Evolutionary conservation across 768 basidiomycete species (phyloP).

Genomic region (Pisolithus microcarpus): DNA sequence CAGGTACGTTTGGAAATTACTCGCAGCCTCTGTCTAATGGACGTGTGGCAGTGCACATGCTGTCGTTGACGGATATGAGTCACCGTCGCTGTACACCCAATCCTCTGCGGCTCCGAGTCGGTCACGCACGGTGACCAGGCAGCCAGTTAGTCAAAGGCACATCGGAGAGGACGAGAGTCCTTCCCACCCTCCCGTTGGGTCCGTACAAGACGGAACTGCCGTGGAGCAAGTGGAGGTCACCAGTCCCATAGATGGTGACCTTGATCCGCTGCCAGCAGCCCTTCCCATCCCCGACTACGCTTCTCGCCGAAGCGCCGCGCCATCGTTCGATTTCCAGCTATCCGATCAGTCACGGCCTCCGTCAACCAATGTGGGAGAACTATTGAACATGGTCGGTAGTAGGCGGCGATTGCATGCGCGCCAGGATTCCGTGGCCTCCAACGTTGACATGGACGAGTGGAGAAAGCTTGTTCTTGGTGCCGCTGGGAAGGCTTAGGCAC

Average conservation of each 20-base stretch:
- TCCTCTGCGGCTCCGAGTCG: constrained; percentile 1
- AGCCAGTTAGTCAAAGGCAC: neutral
- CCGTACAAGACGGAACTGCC: neutral
- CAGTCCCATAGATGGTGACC: neutral
- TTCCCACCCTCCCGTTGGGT: constrained; percentile 3
- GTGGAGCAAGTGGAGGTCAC: neutral
- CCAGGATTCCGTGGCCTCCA: constrained; percentile 5
- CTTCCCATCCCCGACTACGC: constrained; percentile 2
- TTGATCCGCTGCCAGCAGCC: constrained; percentile 5
- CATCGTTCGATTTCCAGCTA: constrained; percentile 6
- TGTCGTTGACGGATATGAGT: neutral
- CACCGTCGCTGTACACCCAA: constrained; percentile 6
- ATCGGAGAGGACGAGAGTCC: neutral
- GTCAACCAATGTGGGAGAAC: constrained; percentile 1
- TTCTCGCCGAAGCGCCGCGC: neutral
- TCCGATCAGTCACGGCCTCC: constrained; percentile 1
- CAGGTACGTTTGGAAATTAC: neutral
- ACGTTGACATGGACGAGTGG: constrained; percentile 10
- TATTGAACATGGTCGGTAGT: neutral
- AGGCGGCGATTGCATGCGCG: constrained; percentile 4
- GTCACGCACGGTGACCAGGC: neutral
- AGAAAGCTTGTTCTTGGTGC: constrained; percentile 10
- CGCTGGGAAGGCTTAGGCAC: constrained; percentile 5
- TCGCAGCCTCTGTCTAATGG: neutral
- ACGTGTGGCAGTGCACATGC: neutral